Percentiles rank a stretch among this genome's conserved stretches.
Conservation (phyloP, 306 rosid species). For the Sicyos baderoa region DNA sequence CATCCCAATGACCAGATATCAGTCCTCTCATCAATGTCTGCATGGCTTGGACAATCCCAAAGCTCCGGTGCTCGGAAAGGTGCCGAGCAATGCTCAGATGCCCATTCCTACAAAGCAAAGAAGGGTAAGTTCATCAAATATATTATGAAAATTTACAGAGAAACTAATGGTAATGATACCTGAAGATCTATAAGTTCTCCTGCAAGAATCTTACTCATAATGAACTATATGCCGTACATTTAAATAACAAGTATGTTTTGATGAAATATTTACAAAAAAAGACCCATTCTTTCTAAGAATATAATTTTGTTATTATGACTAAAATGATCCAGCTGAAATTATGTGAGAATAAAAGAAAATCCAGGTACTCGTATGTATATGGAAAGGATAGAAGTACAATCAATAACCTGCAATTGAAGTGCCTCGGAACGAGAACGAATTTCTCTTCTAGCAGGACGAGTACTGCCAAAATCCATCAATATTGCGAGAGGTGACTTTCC, state of each 20-base stretch:
- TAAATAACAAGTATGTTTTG: too few species aligned
- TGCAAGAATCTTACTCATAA: neutral
- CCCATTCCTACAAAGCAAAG: conserved; percentile 76
- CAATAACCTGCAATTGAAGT: conserved; percentile 81
- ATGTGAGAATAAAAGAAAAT: neutral
- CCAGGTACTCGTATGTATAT: neutral
- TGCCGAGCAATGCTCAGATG: conserved; percentile 95
- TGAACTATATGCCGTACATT: neutral
- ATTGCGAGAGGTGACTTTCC: conserved; percentile 81
- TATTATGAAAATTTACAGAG: neutral
- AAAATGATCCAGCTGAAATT: too few species aligned
- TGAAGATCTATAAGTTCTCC: neutral
- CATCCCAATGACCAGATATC: conserved; percentile 98
- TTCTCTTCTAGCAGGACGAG: conserved; percentile 80
- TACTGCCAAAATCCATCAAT: conserved; percentile 98
- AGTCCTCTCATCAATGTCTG: conserved; percentile 90
- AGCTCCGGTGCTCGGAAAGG: conserved; percentile 98
- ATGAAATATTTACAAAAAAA: too few species aligned
- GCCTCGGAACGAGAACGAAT: conserved; percentile 81
- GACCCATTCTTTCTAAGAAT: too few species aligned
- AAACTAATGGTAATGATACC: neutral
- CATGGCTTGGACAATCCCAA: conserved; percentile 98
- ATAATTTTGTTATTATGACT: too few species aligned
- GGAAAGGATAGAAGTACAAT: neutral
- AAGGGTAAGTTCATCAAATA: neutral